Evolutionary conservation across 352 stramenopile species (phyloP), one percentile per base, ranked within the genome.

Genomic region (Phytophthora megakarya): DNA sequence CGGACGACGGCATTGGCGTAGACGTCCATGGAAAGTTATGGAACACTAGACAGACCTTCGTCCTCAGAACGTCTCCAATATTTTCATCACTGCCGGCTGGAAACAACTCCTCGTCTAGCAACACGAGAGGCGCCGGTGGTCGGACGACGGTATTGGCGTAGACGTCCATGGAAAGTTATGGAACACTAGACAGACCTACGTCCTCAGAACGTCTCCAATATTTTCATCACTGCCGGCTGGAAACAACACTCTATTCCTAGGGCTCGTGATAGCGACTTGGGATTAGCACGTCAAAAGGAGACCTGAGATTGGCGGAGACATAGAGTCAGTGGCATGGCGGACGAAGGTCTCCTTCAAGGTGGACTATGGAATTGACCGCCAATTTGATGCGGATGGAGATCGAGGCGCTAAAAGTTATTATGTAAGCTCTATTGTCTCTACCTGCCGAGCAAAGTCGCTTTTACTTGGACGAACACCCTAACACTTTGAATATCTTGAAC

Each of bases 61-160:
- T 62, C 58, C 42, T 61, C 33, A 67, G 51, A 45, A 57, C 45
- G 19, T 57, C 52, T 64, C 52, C 28, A 28, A 33, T 48, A 47
- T 60, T 61, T 61, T 53, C 40, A 61, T 54, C 21, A 55, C 39
- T 61, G 23, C 47, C 48, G 39, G 49, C 35, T 65, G 56, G 25
- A 10, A 28, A 65, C 37, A 49, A 25, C 40, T 46, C 42, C 21
- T 88, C 77, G 28, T 90, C 77, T 19, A 88, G 67, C 12, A 88
- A 50, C 21, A 87, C 43, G 56, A 90, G 51, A 16, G 67, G 26
- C 18, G 52, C 33, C 7, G 43, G 43, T 7, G 57, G 58, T 0
- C 55, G 62, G 22, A 37, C 26, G 5, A 65, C n/a, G 11, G 61
- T 26, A 38, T 68, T 69, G 22, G 59, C 48, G 25, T 69, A 73